Evolutionary conservation across 306 rosid species (phyloP).

Genomic region (Sphenostylis stenocarpa): DNA sequence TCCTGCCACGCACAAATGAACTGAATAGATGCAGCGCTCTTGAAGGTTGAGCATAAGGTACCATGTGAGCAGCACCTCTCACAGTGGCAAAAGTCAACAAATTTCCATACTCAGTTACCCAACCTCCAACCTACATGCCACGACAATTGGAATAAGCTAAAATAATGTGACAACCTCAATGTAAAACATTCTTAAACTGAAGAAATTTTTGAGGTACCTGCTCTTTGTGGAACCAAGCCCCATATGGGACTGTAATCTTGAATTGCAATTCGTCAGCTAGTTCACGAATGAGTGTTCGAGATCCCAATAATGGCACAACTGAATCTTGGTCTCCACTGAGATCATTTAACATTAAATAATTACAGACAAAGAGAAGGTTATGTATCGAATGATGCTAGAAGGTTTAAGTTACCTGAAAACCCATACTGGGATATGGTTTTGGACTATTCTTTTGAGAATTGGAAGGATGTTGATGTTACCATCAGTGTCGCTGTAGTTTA

Average conservation of each 20-base stretch:
- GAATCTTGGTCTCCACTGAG: slow-evolving; percentile 85
- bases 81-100: slow-evolving; percentile 72
- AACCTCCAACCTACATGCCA: slow-evolving; percentile 59
- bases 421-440: slow-evolving; percentile 72
- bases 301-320: slow-evolving; percentile 75
- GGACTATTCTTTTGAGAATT: slow-evolving; percentile 64
- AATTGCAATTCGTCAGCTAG: slow-evolving; percentile 66
- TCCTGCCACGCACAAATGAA: slow-evolving; percentile 60
- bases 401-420: slow-evolving; percentile 63
- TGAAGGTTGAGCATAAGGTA: slow-evolving; percentile 83
- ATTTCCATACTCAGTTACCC: slow-evolving; percentile 82
- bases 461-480: slow-evolving; percentile 73
- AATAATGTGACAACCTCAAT: neutral
- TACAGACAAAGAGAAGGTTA: neutral
- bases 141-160: neutral
- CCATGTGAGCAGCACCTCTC: slow-evolving; percentile 88
- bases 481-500: slow-evolving; percentile 65
- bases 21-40: slow-evolving; percentile 74
- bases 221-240: slow-evolving; percentile 84
- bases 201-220: slow-evolving; percentile 47
- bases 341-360: slow-evolving; percentile 6
- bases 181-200: neutral
- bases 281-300: slow-evolving; percentile 76
- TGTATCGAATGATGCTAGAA: neutral
- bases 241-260: slow-evolving; percentile 62